Evolutionary conservation across 495 filamentous ascomycete genomes (phyloP).

Genomic region (Haplographium delicatum): DNA sequence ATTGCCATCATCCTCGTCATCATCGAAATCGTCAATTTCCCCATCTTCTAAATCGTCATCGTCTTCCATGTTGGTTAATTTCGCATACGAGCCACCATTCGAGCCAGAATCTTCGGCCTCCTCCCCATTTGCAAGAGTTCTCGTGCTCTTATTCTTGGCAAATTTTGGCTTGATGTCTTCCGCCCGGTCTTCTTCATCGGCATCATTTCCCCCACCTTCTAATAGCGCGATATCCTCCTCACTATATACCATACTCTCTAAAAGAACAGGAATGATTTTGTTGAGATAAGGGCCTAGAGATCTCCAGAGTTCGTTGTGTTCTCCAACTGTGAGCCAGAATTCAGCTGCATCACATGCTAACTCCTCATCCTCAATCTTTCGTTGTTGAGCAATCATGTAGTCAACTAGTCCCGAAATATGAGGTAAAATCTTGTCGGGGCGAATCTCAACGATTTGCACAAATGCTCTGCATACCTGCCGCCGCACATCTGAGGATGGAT

Average conservation of each 20-base stretch:
- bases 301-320: slow-evolving; percentile 71
- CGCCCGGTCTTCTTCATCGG: slow-evolving; percentile 81
- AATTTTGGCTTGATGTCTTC: slow-evolving; percentile 94
- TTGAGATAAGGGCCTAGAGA: slow-evolving; percentile 69
- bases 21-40: slow-evolving; percentile 74
- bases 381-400: slow-evolving; percentile 88
- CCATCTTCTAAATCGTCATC: slow-evolving; percentile 84
- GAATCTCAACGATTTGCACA: slow-evolving; percentile 83
- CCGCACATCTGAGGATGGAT: slow-evolving; percentile 71
- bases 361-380: slow-evolving; percentile 77
- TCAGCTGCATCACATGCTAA: slow-evolving; percentile 92
- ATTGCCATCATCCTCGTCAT: slow-evolving; percentile 67
- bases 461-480: slow-evolving; percentile 91
- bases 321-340: slow-evolving; percentile 93
- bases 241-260: slow-evolving; percentile 94
- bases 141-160: slow-evolving; percentile 59
- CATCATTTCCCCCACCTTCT: slow-evolving; percentile 80
- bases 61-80: slow-evolving; percentile 41
- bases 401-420: slow-evolving; percentile 86
- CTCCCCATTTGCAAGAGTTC: slow-evolving; percentile 40
- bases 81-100: slow-evolving; percentile 44
- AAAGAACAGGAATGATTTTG: slow-evolving; percentile 83
- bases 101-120: slow-evolving; percentile 46
- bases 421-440: slow-evolving; percentile 82
- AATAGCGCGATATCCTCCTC: slow-evolving; percentile 86